Percentiles rank a stretch among this genome's conserved stretches.
These are phyloP conservation scores for Yarrowia sp. DNA, from an alignment of 805 yeast genomes.

Conservation along the genomic window DNA sequence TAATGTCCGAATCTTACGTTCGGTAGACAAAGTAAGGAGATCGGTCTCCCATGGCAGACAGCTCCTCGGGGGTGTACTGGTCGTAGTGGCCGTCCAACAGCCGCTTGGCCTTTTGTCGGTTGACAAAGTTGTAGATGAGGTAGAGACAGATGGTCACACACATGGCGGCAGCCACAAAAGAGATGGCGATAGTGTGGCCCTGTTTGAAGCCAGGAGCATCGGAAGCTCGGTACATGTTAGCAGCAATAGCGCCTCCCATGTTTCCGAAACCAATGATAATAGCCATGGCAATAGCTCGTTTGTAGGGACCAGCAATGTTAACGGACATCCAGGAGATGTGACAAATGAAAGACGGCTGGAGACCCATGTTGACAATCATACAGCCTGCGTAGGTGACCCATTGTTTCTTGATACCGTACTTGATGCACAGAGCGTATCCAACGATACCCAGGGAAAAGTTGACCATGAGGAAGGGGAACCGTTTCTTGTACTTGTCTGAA, in stretches of 20 bases:
- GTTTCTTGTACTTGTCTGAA: slow-evolving; percentile 49
- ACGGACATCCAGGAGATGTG: slow-evolving; percentile 66
- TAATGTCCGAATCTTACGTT: neutral
- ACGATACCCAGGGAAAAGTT: slow-evolving; percentile 47
- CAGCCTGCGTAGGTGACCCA: slow-evolving; percentile 58
- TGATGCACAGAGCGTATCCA: slow-evolving; percentile 55
- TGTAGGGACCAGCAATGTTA: slow-evolving; percentile 62
- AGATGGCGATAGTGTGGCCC: slow-evolving; percentile 59
- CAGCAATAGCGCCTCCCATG: slow-evolving; percentile 66
- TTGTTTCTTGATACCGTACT: slow-evolving; percentile 51
- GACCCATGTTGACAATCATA: slow-evolving; percentile 60
- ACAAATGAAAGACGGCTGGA: slow-evolving; percentile 65
- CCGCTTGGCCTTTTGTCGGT: slow-evolving; percentile 33
- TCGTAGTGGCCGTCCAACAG: slow-evolving; percentile 32
- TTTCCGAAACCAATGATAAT: slow-evolving; percentile 69
- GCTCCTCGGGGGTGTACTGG: slow-evolving; percentile 35
- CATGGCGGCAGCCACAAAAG: slow-evolving; percentile 52
- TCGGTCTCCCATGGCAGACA: slow-evolving; percentile 31
- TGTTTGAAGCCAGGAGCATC: slow-evolving; percentile 64
- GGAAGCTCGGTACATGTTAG: slow-evolving; percentile 59
- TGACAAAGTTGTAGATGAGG: slow-evolving; percentile 32
- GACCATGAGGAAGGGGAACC: slow-evolving; percentile 46
- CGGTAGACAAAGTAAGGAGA: slow-evolving; percentile 32
- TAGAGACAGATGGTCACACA: slow-evolving; percentile 29
- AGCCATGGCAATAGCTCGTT: slow-evolving; percentile 62